phyloP scores from a whole-genome alignment of 768 basidiomycete species.

The Rhodotorula taiwanensis region DNA sequence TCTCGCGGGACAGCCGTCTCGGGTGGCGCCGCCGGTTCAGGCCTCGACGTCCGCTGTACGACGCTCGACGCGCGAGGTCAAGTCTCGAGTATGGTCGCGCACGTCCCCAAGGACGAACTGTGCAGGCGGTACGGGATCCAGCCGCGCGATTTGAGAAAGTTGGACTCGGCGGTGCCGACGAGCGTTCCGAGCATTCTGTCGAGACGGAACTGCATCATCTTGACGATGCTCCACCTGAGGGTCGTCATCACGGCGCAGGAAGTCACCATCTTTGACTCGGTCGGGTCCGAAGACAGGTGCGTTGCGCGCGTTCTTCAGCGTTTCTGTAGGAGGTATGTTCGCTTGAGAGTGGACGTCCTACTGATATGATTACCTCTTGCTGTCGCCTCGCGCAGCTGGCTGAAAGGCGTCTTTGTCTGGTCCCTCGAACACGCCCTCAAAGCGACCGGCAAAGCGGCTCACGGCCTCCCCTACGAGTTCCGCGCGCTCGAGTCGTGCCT shows the following conservation, averaged over 20 bases:
- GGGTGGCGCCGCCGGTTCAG: neutral
- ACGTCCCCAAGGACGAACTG: slow-evolving; percentile 83
- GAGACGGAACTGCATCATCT: slow-evolving; percentile 75
- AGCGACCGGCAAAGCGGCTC: slow-evolving; percentile 27
- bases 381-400: slow-evolving; percentile 7
- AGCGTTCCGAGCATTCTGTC: slow-evolving; percentile 89
- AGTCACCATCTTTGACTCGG: slow-evolving; percentile 85
- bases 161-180: slow-evolving; percentile 58
- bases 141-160: slow-evolving; percentile 93
- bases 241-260: slow-evolving; percentile 89
- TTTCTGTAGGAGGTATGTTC: no score
- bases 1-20: slow-evolving; percentile 8
- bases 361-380: no score
- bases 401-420: slow-evolving; percentile 34
- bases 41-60: slow-evolving; percentile 30
- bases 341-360: no score
- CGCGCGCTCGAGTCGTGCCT: slow-evolving; percentile 91
- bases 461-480: slow-evolving; percentile 77
- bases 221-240: slow-evolving; percentile 90
- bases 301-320: neutral
- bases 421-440: slow-evolving; percentile 35
- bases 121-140: slow-evolving; percentile 76
- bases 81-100: slow-evolving; percentile 78
- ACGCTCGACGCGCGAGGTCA: slow-evolving; percentile 39
- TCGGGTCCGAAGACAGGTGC: slow-evolving; percentile 55